Evolutionary conservation across 2,329 filamentous ascomycete genomes (phyloP), one percentile per base, ranked within the genome.

Genomic region (Cercospora sp.): DNA sequence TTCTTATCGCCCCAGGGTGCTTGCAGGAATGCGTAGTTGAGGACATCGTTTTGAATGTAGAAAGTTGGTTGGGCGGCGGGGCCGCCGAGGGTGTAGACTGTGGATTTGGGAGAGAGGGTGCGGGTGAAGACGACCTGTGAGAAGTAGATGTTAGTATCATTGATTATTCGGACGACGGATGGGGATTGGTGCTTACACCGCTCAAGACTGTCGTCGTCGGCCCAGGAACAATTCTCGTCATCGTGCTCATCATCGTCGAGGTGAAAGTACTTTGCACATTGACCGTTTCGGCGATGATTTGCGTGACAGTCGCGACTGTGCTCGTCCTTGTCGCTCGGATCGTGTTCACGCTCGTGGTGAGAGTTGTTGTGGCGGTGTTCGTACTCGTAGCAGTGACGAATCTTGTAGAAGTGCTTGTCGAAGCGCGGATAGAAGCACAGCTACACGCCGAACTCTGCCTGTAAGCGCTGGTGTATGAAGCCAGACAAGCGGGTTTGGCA

Each of bases 31-130:
- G 45, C 45, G 61, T 63, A 63, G 61, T 63, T 63, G 61, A 51
- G 42, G 3, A 18, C 28, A 6, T 63, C 61, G 31, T 63, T 63
- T 55, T 63, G 61, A 30, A 63, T 63, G 45, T 63, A 63, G 18
- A 63, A 63, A 8, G 61, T 63, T 20, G 61, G 61, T 18, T 18
- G 39, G 3, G 61, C 61, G 30, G 61, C 61, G 2, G 55, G 3
- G 5, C 55, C 55, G 55, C 13, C 12, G 45, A 63, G 45, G 28
- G 30, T 31, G 61, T 51, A 63, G 30, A 18, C 2, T n/a, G 61
- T 63, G 42, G 42, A 30, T 53, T 45, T 36, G 28, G 61, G 26
- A 3, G 61, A 2, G 7, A 48, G 12, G n/a, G 45, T 39, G n/a
- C 39, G 28, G 1, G 61, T 63, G 20, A 48, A 20, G 28, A 39